Base-by-base conservation (phyloP, 352 stramenopile genomes). In the Phytophthora agathidicida region DNA sequence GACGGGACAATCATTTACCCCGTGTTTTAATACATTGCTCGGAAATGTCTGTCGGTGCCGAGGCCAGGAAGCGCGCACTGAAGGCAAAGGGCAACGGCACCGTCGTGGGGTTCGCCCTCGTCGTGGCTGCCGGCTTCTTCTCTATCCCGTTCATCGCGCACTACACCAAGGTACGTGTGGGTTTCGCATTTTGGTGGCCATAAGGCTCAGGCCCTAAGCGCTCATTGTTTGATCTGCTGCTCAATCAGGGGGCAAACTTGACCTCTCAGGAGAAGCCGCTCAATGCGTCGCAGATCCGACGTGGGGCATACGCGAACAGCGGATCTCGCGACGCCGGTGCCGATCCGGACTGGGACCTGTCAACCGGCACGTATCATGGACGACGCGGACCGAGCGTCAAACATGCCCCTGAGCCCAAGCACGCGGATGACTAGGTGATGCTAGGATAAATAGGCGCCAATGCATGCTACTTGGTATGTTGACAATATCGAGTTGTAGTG, bases 281-380 rank as follows among this genome's bases (percentile, higher is more conserved):
- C 24, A 89, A 89, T 44, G 64, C 76, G 23, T 79, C 77, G 20
- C 78, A 91, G 71, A 86, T 93, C 59, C 86, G 86, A 44, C 85
- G 87, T 46, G 87, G 87, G 2, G 74, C 72, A 16, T 96, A 95
- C 68, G 63, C 87, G 16, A 96, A 96, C 67, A 81, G 86, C 9
- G 84, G 83, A 52, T 93, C 80, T 16, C 73, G 73, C 27, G 87
- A 96, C 54, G 82, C 78, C 4, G 87, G 87, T 28, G 78, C 81
- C 5, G 87, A 96, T 58, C 85, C 83, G 44, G 82, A 94, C 70
- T 96, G 82, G 79, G 83, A 94, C 60, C 72, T 91, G 42, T 60
- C 61, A 28, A 90, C 75, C 41, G 78, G 86, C 68, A 86, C 79
- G 36, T 94, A 80, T 57, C 48, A 72, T 37, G 82, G 75, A 5